Evolutionary conservation across 139 green algal genomes (phyloP).

Genomic region (Closterium sp.): DNA sequence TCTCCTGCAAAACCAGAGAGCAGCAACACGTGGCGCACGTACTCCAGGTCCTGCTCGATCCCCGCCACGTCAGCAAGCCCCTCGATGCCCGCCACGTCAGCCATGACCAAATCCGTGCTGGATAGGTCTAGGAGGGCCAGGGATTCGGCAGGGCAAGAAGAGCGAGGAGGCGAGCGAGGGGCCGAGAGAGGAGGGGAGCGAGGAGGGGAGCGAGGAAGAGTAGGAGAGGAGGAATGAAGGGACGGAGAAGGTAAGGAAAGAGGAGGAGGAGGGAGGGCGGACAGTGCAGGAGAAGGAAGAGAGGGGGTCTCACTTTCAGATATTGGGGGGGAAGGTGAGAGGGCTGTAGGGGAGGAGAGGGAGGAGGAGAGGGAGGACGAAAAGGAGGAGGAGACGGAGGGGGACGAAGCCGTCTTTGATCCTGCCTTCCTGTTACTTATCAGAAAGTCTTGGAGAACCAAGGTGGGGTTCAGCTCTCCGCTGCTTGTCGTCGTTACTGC

Average conservation of each 20-base stretch:
- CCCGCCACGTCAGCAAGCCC: constrained; percentile 7
- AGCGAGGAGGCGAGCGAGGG: not conserved
- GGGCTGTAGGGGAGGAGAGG: not conserved
- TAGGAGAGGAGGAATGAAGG: not conserved
- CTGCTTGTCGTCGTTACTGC: not conserved
- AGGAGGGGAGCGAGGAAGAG: not conserved
- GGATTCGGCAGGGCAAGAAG: not conserved
- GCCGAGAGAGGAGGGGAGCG: not conserved
- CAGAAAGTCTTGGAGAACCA: not conserved
- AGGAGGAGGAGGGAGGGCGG: not conserved
- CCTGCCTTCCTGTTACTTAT: not conserved
- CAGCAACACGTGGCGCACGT: constrained; percentile 14
- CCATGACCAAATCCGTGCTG: not conserved
- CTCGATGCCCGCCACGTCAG: not conserved
- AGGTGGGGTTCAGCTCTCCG: not conserved
- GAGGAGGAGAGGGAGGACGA: not conserved
- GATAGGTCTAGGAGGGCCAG: not conserved
- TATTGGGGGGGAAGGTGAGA: not conserved
- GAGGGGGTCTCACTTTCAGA: too few species aligned
- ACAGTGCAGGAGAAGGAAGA: not conserved
- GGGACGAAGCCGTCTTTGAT: not conserved
- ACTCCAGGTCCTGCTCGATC: constrained; percentile 41
- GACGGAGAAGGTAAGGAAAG: not conserved
- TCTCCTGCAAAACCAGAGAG: constrained; percentile 22
- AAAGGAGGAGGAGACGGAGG: not conserved